Evolutionary conservation across 805 yeast species (phyloP).

Genomic region (Komagataella populi): DNA sequence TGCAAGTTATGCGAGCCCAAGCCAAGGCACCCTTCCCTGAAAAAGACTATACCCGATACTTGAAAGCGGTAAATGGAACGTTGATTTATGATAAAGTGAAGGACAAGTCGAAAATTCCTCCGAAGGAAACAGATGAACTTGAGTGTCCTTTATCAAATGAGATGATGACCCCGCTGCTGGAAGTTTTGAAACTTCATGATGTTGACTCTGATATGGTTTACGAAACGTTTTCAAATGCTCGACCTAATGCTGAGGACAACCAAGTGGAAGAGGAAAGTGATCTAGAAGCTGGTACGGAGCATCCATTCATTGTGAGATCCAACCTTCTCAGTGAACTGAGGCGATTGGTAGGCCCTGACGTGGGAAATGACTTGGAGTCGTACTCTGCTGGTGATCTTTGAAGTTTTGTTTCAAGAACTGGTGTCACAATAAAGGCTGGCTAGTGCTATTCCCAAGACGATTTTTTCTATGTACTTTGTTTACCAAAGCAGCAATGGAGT

Average conservation of each 20-base stretch:
- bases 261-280: neutral
- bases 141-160: neutral
- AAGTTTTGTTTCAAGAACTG: too few relatives aligned
- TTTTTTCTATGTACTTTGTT: too few relatives aligned
- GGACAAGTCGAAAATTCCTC: neutral
- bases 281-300: neutral
- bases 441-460: too few relatives aligned
- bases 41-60: conserved; percentile 14
- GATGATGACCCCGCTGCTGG: neutral
- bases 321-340: neutral
- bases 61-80: conserved; percentile 16
- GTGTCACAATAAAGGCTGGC: too few relatives aligned
- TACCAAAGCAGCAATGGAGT: too few relatives aligned
- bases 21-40: conserved; percentile 11
- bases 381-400: neutral
- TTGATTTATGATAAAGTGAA: conserved; percentile 13
- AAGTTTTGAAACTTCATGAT: neutral
- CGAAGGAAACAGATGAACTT: neutral
- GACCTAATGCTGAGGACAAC: neutral
- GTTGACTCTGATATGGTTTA: neutral
- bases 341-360: neutral
- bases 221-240: neutral
- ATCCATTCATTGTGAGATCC: neutral
- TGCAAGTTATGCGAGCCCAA: conserved; percentile 17
- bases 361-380: neutral